Evolutionary conservation across 2,329 filamentous ascomycete genomes (phyloP).

Genomic region (Cladophialophora exuberans): DNA sequence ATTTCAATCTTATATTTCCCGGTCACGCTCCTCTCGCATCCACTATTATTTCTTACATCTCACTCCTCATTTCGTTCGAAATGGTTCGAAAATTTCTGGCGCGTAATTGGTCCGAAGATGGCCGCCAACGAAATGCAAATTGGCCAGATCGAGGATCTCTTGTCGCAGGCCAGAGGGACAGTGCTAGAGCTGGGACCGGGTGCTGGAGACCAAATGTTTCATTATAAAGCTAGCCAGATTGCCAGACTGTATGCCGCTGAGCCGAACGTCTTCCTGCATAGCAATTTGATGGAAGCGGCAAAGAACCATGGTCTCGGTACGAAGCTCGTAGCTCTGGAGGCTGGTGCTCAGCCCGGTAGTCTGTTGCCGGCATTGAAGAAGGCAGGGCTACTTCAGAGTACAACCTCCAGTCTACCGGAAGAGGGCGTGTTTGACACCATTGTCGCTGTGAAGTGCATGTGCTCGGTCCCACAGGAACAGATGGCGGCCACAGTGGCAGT

Average conservation of each 20-base stretch:
- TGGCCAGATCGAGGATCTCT: conserved; percentile 32
- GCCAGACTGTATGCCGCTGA: conserved; percentile 47
- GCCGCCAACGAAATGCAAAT: conserved; percentile 25
- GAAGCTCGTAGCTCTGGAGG: conserved; percentile 45
- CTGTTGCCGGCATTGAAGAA: conserved; percentile 52
- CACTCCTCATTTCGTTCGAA: conserved; percentile 25
- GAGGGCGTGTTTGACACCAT: conserved; percentile 49
- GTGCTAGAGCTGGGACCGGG: conserved; percentile 53
- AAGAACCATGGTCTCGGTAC: conserved; percentile 37
- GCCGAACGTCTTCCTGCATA: conserved; percentile 42
- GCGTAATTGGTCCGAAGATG: conserved; percentile 28
- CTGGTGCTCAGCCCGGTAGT: conserved; percentile 46
- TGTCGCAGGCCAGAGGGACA: conserved; percentile 38
- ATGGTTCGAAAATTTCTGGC: conserved; percentile 32
- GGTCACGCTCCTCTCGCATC: conserved; percentile 21
- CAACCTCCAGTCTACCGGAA: conserved; percentile 41
- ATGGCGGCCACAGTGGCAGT: conserved; percentile 38
- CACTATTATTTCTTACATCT: conserved; percentile 22
- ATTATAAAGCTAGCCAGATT: conserved; percentile 41
- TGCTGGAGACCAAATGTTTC: conserved; percentile 48
- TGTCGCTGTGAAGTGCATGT: conserved; percentile 50
- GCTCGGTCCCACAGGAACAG: conserved; percentile 33
- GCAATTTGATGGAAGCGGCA: conserved; percentile 38
- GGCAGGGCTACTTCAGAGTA: conserved; percentile 42
- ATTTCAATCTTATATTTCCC: conserved; percentile 24